phyloP scores from a whole-genome alignment of 1,284 basidiomycete species.

The Puccinia novopanici region DNA sequence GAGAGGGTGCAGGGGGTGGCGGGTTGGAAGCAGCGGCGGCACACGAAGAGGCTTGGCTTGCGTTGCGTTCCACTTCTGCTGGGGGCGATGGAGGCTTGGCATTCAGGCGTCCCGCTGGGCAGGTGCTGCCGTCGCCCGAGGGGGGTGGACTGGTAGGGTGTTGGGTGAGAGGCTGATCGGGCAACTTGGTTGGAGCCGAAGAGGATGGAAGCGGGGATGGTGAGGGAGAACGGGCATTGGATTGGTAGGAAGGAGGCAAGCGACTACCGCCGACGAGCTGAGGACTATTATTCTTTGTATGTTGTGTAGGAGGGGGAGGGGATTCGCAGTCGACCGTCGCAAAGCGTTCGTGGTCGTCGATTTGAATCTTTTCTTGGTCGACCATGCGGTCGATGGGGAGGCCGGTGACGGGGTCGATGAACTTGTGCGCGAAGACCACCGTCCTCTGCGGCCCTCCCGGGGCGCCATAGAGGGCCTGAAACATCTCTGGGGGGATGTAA shows the following conservation, averaged over 20 bases:
- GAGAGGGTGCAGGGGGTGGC: background rate
- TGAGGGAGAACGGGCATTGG: background rate
- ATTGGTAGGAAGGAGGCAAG: background rate
- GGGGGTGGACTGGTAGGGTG: background rate
- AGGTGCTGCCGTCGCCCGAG: too few species aligned
- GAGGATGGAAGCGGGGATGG: background rate
- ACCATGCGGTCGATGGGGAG: background rate
- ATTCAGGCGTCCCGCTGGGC: too few species aligned
- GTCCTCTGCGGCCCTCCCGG: too few species aligned
- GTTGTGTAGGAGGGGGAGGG: background rate
- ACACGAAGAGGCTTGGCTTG: background rate
- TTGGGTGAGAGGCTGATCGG: background rate
- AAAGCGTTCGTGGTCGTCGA: background rate
- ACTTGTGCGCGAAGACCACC: background rate
- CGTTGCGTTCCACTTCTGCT: background rate
- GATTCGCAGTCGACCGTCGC: background rate
- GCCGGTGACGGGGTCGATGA: background rate
- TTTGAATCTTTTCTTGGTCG: background rate
- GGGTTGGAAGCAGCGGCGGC: background rate
- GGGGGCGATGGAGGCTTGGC: background rate
- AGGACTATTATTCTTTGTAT: background rate
- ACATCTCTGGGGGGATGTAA: too few species aligned
- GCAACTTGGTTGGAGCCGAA: background rate
- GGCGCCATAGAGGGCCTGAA: too few species aligned
- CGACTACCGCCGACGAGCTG: background rate